Base-by-base conservation (phyloP, 1,284 basidiomycete genomes). In the Quambalaria eucalypti region DNA sequence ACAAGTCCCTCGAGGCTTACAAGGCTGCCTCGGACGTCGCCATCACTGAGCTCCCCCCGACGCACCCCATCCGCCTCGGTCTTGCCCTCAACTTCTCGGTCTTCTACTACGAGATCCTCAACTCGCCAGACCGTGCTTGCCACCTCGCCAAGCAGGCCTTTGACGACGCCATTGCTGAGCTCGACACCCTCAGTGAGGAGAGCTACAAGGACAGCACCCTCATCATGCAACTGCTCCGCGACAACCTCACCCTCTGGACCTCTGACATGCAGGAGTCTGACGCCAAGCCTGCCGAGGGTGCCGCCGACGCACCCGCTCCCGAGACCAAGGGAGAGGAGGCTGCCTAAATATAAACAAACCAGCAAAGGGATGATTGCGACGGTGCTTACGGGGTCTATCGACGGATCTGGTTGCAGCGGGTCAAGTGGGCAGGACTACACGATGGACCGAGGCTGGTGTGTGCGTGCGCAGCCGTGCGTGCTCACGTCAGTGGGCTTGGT, bases 61-160 rank as follows among this genome's bases (percentile, higher is more conserved):
- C 93, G 71, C 95, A 98, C 82, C 93, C 93, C 69, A 98, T 98
- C 80, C 91, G 93, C 77, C 88, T 98, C 65, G 93, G 93, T 80
- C 88, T 98, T 57, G 95, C 93, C 50, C 84, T 98, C 76, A 98
- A 98, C 86, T 98, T 98, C 85, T 96, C 91, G 61, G 93, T 98
- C 59, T 98, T 98, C 84, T 98, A 98, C 86, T 98, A 97, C 82
- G 95, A 98, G 81, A 97, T 98, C 79, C 86, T 98, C 79, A 98
- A 98, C 86, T 89, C 87, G 78, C 93, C 93, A 73, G 93, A 97
- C 80, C 90, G 91, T 79, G 93, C 93, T 59, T 98, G 93, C 83
- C 92, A 96, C 79, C 88, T 97, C 71, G 93, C 93, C 78, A 98
- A 98, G 84, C 92, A 97, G 81, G 93, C 93, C 21, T 98, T 98